Conservation (phyloP, 2,329 filamentous ascomycete species). For the Apiospora aurea region DNA sequence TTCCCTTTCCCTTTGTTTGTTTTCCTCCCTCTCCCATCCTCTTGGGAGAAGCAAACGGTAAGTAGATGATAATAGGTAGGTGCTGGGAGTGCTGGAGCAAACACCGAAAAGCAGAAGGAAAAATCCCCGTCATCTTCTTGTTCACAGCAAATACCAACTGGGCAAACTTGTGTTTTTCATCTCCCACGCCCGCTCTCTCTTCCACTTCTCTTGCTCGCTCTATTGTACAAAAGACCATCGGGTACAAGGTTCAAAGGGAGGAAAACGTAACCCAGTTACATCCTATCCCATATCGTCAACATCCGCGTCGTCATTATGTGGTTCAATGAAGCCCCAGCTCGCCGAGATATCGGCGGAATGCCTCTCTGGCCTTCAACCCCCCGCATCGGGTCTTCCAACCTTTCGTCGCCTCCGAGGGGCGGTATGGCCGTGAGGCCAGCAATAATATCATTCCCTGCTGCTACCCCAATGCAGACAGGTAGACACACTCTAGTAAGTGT, state of each 20-base stretch:
- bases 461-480: neutral
- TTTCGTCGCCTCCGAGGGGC: neutral
- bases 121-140: neutral
- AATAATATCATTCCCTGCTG: neutral
- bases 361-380: neutral
- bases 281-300: neutral
- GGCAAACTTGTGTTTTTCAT: neutral
- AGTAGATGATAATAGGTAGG: neutral
- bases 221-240: constrained; percentile 2
- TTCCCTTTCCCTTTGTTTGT: neutral
- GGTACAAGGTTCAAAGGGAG: neutral
- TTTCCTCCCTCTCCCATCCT: neutral
- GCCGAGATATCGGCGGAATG: neutral
- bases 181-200: neutral
- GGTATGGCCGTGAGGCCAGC: neutral
- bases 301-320: neutral
- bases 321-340: neutral
- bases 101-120: neutral
- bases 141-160: neutral
- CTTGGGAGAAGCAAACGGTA: neutral
- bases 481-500: constrained; percentile 1
- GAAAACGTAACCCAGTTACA: neutral
- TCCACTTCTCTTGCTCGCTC: neutral
- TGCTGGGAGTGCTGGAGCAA: neutral
- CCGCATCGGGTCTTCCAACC: too few species aligned